Evolutionary conservation across 257 asterid genomes (phyloP).

Genomic region (Ocimum tenuiflorum): DNA sequence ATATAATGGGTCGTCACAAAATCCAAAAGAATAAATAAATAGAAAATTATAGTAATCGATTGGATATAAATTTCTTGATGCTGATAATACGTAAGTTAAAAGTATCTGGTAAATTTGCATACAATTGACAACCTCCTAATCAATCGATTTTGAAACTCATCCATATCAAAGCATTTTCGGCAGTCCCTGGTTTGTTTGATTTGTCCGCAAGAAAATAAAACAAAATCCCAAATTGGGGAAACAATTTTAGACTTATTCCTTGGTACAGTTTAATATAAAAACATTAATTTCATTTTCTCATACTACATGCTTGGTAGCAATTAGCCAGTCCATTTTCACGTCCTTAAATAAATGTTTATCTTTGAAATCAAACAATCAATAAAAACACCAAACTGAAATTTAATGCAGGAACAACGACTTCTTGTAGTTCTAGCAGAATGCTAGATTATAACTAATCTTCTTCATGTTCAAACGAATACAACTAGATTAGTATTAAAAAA

Average conservation of each 20-base stretch:
- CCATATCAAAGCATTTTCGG: not conserved
- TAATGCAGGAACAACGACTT: not conserved
- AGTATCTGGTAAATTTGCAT: too few species aligned
- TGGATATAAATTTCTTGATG: too few species aligned
- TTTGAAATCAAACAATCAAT: slow-evolving; percentile 2
- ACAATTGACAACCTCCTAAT: not conserved
- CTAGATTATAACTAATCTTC: not conserved
- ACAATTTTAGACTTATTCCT: not conserved
- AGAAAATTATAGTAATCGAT: too few species aligned
- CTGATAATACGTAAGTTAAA: too few species aligned
- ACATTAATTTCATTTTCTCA: not conserved
- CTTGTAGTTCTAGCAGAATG: not conserved
- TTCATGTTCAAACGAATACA: slow-evolving; percentile 1
- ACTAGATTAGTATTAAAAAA: not conserved
- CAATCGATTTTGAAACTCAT: not conserved
- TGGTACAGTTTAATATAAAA: not conserved
- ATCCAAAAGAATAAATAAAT: too few species aligned
- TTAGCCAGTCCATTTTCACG: slow-evolving; percentile 5
- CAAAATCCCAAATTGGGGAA: not conserved
- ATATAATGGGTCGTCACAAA: too few species aligned
- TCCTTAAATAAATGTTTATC: not conserved
- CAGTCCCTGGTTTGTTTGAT: slow-evolving; percentile 10
- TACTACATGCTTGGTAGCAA: not conserved
- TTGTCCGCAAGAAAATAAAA: slow-evolving; percentile 5
- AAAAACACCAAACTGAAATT: not conserved